These are phyloP conservation scores for Colletotrichum navitas DNA, from an alignment of 2,329 filamentous ascomycete species.

Conservation along the genomic window DNA sequence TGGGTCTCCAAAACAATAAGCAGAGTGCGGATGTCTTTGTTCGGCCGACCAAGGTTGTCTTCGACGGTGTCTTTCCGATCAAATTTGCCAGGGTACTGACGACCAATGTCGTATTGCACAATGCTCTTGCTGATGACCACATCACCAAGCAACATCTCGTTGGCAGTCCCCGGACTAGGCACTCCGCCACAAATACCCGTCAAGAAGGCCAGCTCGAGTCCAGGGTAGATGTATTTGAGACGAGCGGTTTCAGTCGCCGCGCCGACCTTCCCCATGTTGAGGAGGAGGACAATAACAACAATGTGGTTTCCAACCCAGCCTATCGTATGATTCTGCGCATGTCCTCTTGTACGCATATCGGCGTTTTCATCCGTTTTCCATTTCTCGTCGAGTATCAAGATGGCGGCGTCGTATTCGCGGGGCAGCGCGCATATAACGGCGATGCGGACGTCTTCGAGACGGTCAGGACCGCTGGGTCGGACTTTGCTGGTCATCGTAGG, in stretches of 20 bases:
- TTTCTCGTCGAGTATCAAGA: slow-evolving; percentile 47
- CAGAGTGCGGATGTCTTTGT: slow-evolving; percentile 46
- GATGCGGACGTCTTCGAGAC: slow-evolving; percentile 48
- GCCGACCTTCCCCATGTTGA: slow-evolving; percentile 48
- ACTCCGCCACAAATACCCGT: slow-evolving; percentile 47
- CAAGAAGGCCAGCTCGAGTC: slow-evolving; percentile 47
- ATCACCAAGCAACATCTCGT: slow-evolving; percentile 48
- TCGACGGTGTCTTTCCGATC: slow-evolving; percentile 36
- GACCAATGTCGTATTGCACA: slow-evolving; percentile 45
- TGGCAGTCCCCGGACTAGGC: slow-evolving; percentile 9
- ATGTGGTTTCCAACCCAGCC: slow-evolving; percentile 48
- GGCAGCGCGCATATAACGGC: slow-evolving; percentile 53
- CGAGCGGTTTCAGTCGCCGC: slow-evolving; percentile 46
- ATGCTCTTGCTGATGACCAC: slow-evolving; percentile 48
- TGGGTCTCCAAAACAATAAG: slow-evolving; percentile 45
- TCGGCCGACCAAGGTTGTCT: slow-evolving; percentile 41
- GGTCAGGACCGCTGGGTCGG: neutral
- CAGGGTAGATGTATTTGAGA: slow-evolving; percentile 51
- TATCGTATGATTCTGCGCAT: slow-evolving; percentile 46
- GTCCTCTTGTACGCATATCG: neutral
- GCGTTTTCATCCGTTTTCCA: slow-evolving; percentile 45
- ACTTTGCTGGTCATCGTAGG: neutral
- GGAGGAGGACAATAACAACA: slow-evolving; percentile 48
- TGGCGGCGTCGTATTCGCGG: slow-evolving; percentile 49
- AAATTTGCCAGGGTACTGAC: slow-evolving; percentile 42